phyloP scores from a whole-genome alignment of 352 stramenopile species.

The Phytopythium mirpurense region DNA sequence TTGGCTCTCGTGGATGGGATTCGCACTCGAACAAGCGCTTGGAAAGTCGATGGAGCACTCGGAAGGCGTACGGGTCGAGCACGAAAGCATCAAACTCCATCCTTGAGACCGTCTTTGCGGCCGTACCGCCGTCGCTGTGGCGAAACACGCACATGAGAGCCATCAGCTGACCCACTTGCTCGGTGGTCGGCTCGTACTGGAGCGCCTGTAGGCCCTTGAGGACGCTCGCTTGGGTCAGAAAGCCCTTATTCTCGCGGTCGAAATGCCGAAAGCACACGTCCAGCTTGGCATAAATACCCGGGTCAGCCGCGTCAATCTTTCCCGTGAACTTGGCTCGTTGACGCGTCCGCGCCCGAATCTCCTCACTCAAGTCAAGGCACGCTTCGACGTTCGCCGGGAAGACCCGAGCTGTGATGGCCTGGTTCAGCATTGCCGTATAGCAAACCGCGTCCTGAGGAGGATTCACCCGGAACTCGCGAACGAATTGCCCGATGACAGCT shows the following conservation, averaged over 20 bases:
- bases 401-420: constrained; percentile 6
- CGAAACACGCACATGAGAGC: constrained; percentile 36
- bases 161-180: constrained; percentile 36
- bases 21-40: constrained; percentile 24
- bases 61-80: constrained; percentile 40
- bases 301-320: constrained; percentile 24
- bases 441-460: constrained; percentile 25
- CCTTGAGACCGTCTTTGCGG: constrained; percentile 47
- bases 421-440: constrained; percentile 32
- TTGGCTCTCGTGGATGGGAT: constrained; percentile 6
- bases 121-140: constrained; percentile 6
- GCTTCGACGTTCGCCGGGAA: constrained; percentile 11
- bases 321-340: constrained; percentile 22
- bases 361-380: constrained; percentile 25
- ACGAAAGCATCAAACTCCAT: constrained; percentile 82
- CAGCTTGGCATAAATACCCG: constrained; percentile 24
- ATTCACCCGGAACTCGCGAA: constrained; percentile 40
- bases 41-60: constrained; percentile 29
- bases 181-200: constrained; percentile 27
- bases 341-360: constrained; percentile 40
- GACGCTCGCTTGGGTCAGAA: constrained; percentile 34
- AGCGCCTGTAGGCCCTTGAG: constrained; percentile 33
- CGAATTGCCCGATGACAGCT: constrained; percentile 37
- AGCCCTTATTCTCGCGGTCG: constrained; percentile 45
- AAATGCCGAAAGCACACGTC: constrained; percentile 63